Conservation (phyloP, 176 grass and related monocot species). For the Musa beccarii region DNA sequence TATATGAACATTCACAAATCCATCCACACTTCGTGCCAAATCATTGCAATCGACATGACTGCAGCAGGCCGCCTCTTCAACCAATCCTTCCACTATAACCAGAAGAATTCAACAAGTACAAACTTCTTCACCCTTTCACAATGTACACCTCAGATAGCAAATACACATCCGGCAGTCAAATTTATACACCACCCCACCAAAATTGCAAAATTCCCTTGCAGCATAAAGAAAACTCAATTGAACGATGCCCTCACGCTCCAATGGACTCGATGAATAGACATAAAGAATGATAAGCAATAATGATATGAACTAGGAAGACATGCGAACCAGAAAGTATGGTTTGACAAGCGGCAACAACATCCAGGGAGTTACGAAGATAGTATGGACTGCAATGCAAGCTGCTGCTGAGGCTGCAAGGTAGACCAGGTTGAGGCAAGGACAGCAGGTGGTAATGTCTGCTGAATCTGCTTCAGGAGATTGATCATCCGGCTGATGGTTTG, state of each 20-base stretch:
- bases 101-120: background rate
- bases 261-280: slow-evolving; percentile 1
- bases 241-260: background rate
- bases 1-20: too few species aligned
- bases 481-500: slow-evolving; percentile 60
- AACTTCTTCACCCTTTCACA: background rate
- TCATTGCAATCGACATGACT: background rate
- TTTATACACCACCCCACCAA: slow-evolving; percentile 9
- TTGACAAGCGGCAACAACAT: slow-evolving; percentile 8
- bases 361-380: slow-evolving; percentile 43
- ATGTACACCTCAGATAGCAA: slow-evolving; percentile 1
- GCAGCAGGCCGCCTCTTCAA: background rate
- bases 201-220: slow-evolving; percentile 4
- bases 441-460: slow-evolving; percentile 77
- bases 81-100: background rate
- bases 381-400: slow-evolving; percentile 71
- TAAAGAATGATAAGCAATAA: slow-evolving; percentile 2
- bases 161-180: background rate
- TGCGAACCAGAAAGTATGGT: background rate
- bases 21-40: background rate
- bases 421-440: slow-evolving; percentile 70
- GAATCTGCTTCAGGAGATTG: slow-evolving; percentile 57
- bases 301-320: background rate
- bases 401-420: slow-evolving; percentile 77
- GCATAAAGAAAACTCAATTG: background rate